A percentile compares a stretch with the other conserved stretches of the same genome.
Conservation (phyloP, 768 basidiomycete genomes). For the Podaxis sp. region DNA sequence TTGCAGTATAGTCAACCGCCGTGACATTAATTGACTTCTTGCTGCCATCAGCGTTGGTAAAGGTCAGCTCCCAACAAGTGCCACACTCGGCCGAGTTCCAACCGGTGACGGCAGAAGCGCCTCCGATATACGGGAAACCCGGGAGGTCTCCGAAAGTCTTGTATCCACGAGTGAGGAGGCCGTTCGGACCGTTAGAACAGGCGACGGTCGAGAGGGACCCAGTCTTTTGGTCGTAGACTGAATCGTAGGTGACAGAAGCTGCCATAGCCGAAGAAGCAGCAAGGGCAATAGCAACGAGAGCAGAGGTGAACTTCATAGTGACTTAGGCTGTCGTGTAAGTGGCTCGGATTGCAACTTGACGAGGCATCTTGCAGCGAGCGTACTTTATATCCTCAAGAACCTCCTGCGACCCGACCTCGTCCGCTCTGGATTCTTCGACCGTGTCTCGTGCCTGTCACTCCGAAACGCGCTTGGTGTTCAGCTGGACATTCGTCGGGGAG, state of each 20-base stretch:
- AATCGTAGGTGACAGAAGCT: slow-evolving; percentile 40
- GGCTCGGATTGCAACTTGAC: neutral
- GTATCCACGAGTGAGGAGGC: slow-evolving; percentile 45
- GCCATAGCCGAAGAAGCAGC: slow-evolving; percentile 23
- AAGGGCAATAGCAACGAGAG: slow-evolving; percentile 25
- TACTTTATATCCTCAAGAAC: neutral
- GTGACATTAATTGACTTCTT: slow-evolving; percentile 44
- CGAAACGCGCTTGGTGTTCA: neutral
- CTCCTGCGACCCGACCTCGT: neutral
- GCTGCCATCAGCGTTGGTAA: slow-evolving; percentile 30
- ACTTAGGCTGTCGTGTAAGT: neutral
- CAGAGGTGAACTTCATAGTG: slow-evolving; percentile 34
- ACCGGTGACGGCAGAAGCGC: slow-evolving; percentile 46
- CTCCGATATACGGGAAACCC: slow-evolving; percentile 61
- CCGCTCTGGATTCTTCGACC: neutral
- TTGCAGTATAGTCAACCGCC: slow-evolving; percentile 52
- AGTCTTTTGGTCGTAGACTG: slow-evolving; percentile 44
- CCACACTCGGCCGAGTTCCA: slow-evolving; percentile 57
- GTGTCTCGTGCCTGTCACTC: neutral
- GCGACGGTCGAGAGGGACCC: slow-evolving; percentile 42
- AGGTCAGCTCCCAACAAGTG: slow-evolving; percentile 60
- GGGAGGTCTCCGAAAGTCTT: slow-evolving; percentile 53
- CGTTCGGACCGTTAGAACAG: slow-evolving; percentile 51
- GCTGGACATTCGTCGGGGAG: slow-evolving; percentile 2
- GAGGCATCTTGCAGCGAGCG: neutral